Base-by-base conservation (phyloP, 495 filamentous ascomycete genomes). In the Penicillium simplicissimum region DNA sequence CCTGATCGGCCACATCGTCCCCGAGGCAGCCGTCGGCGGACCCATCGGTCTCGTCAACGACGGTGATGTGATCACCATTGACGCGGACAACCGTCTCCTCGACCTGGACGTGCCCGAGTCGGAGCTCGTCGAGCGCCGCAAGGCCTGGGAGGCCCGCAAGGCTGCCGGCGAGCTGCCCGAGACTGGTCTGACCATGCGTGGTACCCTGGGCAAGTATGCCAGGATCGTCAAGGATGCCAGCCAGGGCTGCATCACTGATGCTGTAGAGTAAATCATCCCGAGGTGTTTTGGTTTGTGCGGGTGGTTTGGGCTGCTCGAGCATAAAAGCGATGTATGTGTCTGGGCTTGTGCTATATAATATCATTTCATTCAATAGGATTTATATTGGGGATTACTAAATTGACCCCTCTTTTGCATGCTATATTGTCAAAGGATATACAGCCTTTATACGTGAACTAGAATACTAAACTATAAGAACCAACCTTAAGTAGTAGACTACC, bases 171-270 rank as follows among this genome's bases (percentile, higher is more conserved):
- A 69, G 58, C 67, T 78, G 28, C 75, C 75, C 10, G 63, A 66
- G 58, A 76, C 74, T 19, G 74, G 73, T 61, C 55, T 77, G 25
- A 72, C 68, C 14, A 89, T 88, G 73, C 83, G 95, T 25, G 94
- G 94, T 33, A 90, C 87, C 36, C 72, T 98, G 71, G 93, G 90
- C n/a, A 98, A 98, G 80, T 98, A 97, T 78, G 91, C 89, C 62
- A 66, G 74, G 61, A 62, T 82, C 58, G 88, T 91, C 25, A 82
- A 84, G 43, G 87, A 90, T 80, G 88, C 88, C 48, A 88, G 85
- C 76, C 84, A 86, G 63, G 88, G 88, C 61, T 84, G 76, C 62
- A 74, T 83, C 61, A 83, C 81, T 28, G 81, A 83, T 69, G 59
- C 71, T 66, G 57, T 76, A 61, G 70, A 74, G 60, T 73, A 71